Conservation (phyloP, 257 asterid species). For the Lycium ferocissimum region DNA sequence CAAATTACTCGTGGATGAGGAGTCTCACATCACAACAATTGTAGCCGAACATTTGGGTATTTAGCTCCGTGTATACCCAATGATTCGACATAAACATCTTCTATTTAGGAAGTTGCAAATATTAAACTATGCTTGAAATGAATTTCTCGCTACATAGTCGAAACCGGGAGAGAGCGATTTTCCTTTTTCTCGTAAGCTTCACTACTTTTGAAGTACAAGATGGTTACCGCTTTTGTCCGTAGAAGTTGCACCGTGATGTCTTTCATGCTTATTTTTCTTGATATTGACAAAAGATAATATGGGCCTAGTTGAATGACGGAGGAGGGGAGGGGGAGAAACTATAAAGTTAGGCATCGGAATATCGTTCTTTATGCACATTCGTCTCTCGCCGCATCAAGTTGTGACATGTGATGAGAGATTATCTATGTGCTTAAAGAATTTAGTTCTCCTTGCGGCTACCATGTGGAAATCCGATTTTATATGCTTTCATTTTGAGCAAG, state of each 20-base stretch:
- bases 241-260: slow-evolving; percentile 6
- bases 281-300: not conserved
- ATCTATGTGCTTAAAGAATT: slow-evolving; percentile 20
- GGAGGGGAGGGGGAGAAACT: slow-evolving; percentile 12
- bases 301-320: not conserved
- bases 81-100: slow-evolving; percentile 3
- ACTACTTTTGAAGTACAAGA: not conserved
- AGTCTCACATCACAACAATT: slow-evolving; percentile 94
- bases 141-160: slow-evolving; percentile 10
- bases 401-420: slow-evolving; percentile 24
- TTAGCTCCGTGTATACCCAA: slow-evolving; percentile 82
- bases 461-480: slow-evolving; percentile 16
- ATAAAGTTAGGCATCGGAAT: not conserved
- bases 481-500: slow-evolving; percentile 11
- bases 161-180: slow-evolving; percentile 2
- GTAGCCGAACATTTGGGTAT: slow-evolving; percentile 97
- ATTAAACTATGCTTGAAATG: slow-evolving; percentile 15
- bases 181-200: not conserved
- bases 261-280: not conserved
- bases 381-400: slow-evolving; percentile 1
- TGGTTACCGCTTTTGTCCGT: slow-evolving; percentile 12
- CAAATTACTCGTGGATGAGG: slow-evolving; percentile 88
- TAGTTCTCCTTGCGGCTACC: not conserved
- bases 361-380: not conserved
- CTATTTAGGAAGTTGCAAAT: not conserved